These are phyloP conservation scores for Globomyces pollinis-pini DNA, from an alignment of 192 early-diverging fungal genomes.

Conservation along the genomic window DNA sequence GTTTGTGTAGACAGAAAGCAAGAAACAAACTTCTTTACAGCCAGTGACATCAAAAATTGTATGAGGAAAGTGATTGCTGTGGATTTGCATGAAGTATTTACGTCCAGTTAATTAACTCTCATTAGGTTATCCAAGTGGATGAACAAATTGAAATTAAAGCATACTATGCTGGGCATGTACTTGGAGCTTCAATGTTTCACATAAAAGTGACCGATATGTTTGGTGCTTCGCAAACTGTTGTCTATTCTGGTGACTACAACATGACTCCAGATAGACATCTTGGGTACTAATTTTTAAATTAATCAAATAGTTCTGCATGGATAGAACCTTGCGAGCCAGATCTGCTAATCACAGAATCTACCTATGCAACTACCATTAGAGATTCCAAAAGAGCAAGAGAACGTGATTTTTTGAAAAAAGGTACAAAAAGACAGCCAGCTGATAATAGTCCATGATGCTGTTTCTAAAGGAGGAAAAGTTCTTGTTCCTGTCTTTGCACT, in stretches of 20 bases:
- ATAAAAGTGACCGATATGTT: constrained; percentile 45
- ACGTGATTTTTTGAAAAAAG: constrained; percentile 85
- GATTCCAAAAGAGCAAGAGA: constrained; percentile 89
- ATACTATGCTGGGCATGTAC: constrained; percentile 96
- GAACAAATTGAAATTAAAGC: constrained; percentile 86
- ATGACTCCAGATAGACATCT: constrained; percentile 97
- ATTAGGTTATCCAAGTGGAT: constrained; percentile 81
- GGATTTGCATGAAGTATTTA: constrained; percentile 80
- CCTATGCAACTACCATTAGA: constrained; percentile 93
- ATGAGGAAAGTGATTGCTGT: constrained; percentile 91
- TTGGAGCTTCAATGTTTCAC: constrained; percentile 97
- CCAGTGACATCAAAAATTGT: constrained; percentile 80
- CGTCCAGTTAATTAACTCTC: too few species aligned
- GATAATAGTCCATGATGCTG: constrained; percentile 83
- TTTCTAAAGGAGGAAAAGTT: constrained; percentile 72
- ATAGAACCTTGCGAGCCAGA: constrained; percentile 89
- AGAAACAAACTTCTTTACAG: constrained; percentile 84
- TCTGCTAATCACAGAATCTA: constrained; percentile 91
- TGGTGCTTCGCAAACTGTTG: constrained; percentile 43
- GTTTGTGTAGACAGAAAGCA: constrained; percentile 83
- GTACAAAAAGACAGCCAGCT: too few species aligned
- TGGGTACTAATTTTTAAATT: too few species aligned
- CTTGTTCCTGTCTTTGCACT: constrained; percentile 97
- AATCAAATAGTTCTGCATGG: too few species aligned
- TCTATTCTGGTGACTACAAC: constrained; percentile 99